Evolutionary conservation across 2,329 filamentous ascomycete genomes (phyloP).

Genomic region (Rutstroemia sp.): DNA sequence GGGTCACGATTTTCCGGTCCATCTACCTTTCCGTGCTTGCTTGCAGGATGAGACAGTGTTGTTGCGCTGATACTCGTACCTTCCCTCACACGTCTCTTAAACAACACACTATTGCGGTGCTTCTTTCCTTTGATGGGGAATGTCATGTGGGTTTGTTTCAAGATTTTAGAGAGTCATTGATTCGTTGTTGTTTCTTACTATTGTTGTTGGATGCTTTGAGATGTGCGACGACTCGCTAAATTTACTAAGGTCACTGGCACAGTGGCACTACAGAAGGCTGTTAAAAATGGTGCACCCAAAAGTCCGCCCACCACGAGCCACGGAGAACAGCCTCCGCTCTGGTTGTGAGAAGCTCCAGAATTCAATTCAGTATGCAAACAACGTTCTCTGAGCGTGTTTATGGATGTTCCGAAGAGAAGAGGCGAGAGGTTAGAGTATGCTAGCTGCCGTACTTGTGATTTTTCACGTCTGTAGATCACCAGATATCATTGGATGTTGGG

Average conservation of each 20-base stretch:
- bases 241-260: background rate
- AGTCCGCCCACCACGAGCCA: background rate
- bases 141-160: constrained; percentile 23
- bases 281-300: background rate
- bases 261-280: background rate
- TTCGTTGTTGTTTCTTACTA: constrained; percentile 2
- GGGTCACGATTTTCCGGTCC: constrained; percentile 3
- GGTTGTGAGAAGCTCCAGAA: background rate
- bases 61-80: background rate
- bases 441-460: background rate
- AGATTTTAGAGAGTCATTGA: background rate
- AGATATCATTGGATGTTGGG: background rate
- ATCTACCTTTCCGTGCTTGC: constrained; percentile 9
- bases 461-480: background rate
- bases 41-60: constrained; percentile 8
- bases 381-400: constrained; percentile 3
- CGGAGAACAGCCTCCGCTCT: background rate
- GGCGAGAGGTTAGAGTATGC: background rate
- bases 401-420: background rate
- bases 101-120: constrained; percentile 23
- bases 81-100: constrained; percentile 22
- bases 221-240: constrained; percentile 4
- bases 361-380: background rate
- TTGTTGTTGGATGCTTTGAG: constrained; percentile 1
- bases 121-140: constrained; percentile 27